Conservation (phyloP, 2,329 filamentous ascomycete genomes). For the Aureobasidium sp. region DNA sequence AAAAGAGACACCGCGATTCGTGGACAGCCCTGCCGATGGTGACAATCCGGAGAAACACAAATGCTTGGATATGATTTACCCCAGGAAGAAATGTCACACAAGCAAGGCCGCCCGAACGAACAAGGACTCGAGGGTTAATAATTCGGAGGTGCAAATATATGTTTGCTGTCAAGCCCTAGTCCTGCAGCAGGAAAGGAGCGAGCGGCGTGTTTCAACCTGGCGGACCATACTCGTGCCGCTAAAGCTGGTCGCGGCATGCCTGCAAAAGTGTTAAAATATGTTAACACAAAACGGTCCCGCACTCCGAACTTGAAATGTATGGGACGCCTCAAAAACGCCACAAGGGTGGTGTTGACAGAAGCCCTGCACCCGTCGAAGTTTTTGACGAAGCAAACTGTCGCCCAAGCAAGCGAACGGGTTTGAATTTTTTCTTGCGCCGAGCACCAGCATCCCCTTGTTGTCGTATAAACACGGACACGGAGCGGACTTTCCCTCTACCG, state of each 20-base stretch:
- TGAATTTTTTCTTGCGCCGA: not conserved
- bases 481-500: not conserved
- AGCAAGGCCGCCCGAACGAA: not conserved
- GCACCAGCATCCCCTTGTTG: conserved; percentile 10
- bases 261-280: not conserved
- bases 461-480: not conserved
- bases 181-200: not conserved
- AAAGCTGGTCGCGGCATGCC: not conserved
- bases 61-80: not conserved
- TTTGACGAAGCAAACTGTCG: not conserved
- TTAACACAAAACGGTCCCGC: conserved; percentile 14
- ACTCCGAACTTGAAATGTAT: not conserved
- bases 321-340: conserved; percentile 11
- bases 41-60: not conserved
- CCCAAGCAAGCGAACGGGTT: not conserved
- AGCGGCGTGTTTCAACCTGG: conserved; percentile 4
- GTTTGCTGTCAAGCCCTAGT: not conserved
- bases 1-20: not conserved
- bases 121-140: not conserved
- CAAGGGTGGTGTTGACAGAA: not conserved
- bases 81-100: not conserved
- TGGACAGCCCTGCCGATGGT: not conserved
- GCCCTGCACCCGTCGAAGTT: not conserved
- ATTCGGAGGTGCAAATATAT: not conserved
- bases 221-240: not conserved